phyloP scores from a whole-genome alignment of 257 asterid species.

The Solanum medicagineum region DNA sequence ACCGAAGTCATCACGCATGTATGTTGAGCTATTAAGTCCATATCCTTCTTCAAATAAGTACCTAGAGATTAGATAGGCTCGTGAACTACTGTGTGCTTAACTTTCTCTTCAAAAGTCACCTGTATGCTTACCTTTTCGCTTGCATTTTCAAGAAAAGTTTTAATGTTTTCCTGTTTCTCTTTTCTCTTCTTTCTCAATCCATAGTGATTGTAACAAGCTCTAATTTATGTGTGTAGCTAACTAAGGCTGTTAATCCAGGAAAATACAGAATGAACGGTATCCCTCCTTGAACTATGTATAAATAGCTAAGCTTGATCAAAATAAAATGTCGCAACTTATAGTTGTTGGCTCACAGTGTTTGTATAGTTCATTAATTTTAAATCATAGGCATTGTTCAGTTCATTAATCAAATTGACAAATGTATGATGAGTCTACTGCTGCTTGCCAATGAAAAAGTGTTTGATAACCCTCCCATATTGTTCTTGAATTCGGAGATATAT shows the following conservation, averaged over 20 bases:
- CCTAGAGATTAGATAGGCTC: background rate
- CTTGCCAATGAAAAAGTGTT: background rate
- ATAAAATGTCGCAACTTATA: background rate
- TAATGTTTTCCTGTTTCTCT: background rate
- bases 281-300: background rate
- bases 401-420: background rate
- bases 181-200: background rate
- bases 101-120: background rate
- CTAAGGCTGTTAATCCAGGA: background rate
- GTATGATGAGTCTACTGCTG: background rate
- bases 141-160: background rate
- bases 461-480: background rate
- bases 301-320: background rate
- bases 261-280: background rate
- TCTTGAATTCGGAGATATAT: background rate
- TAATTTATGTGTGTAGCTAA: background rate
- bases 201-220: background rate
- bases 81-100: too few relatives aligned
- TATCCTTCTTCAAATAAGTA: background rate
- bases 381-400: background rate
- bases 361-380: background rate
- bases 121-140: background rate
- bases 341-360: background rate
- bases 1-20: background rate
- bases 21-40: background rate